A percentile compares a stretch with the other conserved stretches of the same genome.
These are phyloP conservation scores for Mycena vulgaris DNA, from an alignment of 768 basidiomycete species.

Conservation along the genomic window DNA sequence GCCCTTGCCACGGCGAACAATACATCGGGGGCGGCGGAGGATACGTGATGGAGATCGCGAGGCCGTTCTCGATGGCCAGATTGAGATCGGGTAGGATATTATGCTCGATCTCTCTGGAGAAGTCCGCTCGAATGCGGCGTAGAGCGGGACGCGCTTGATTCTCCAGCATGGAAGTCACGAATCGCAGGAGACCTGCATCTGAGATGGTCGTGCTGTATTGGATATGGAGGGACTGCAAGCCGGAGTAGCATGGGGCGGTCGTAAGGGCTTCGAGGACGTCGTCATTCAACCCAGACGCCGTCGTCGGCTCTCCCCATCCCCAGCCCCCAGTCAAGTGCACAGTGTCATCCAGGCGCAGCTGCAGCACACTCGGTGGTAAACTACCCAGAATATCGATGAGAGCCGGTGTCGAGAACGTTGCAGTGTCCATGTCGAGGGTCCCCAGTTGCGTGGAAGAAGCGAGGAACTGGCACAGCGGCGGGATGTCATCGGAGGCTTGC, in stretches of 20 bases:
- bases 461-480: neutral
- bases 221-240: neutral
- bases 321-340: no score
- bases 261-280: neutral
- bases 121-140: neutral
- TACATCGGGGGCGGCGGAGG: neutral
- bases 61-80: neutral
- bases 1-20: slow-evolving; percentile 13
- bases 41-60: neutral
- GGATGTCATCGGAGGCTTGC: neutral
- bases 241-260: neutral
- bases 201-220: neutral
- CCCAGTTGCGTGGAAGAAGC: neutral
- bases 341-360: neutral
- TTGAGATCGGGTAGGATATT: neutral
- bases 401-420: neutral
- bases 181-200: neutral
- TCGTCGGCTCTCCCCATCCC: neutral
- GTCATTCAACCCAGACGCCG: neutral
- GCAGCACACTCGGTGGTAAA: neutral
- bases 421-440: neutral
- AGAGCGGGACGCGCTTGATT: neutral
- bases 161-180: neutral
- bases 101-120: neutral
- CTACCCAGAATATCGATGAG: neutral